A percentile compares a stretch with the other conserved stretches of the same genome.
phyloP scores from a whole-genome alignment of 805 yeast species.

The Starmerella cellae region DNA sequence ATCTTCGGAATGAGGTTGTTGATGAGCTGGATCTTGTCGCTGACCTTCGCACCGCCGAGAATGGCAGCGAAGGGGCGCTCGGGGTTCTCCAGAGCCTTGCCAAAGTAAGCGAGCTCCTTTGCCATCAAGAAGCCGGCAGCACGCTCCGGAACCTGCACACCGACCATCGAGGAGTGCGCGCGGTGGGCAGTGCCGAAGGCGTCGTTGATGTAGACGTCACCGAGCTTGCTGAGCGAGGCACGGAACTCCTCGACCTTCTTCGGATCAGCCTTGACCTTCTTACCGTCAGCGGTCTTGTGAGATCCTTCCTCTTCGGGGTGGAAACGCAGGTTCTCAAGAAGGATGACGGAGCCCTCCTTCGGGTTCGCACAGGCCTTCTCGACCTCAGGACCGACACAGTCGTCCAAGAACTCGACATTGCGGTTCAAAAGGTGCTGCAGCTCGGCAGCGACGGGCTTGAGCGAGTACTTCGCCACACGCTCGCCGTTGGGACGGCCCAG shows the following conservation, averaged over 20 bases:
- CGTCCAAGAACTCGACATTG: slow-evolving; percentile 69
- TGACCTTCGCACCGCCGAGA: slow-evolving; percentile 98
- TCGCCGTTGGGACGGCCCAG: slow-evolving; percentile 99
- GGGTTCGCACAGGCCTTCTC: slow-evolving; percentile 65
- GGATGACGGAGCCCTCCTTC: slow-evolving; percentile 65
- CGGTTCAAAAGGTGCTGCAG: slow-evolving; percentile 61
- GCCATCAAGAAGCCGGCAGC: slow-evolving; percentile 98
- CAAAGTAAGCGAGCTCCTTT: slow-evolving; percentile 93
- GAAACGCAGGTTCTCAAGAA: slow-evolving; percentile 95
- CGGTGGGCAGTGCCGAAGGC: slow-evolving; percentile 99
- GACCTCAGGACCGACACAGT: slow-evolving; percentile 87
- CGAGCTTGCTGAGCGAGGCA: slow-evolving; percentile 74
- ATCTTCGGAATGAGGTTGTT: slow-evolving; percentile 91
- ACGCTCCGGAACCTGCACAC: slow-evolving; percentile 85
- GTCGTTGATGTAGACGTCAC: slow-evolving; percentile 93
- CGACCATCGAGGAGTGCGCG: slow-evolving; percentile 99
- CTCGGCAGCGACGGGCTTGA: slow-evolving; percentile 88
- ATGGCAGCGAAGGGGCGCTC: slow-evolving; percentile 96
- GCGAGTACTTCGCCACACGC: slow-evolving; percentile 68
- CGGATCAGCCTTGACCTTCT: slow-evolving; percentile 76
- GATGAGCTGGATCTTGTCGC: slow-evolving; percentile 96
- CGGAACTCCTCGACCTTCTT: slow-evolving; percentile 81
- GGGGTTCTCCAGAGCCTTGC: slow-evolving; percentile 97
- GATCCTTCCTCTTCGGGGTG: slow-evolving; percentile 89
- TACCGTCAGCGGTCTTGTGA: slow-evolving; percentile 78